A percentile compares a stretch with the other conserved stretches of the same genome.
Conservation (phyloP, 345 rosid genomes). For the Nephelium lappaceum region DNA sequence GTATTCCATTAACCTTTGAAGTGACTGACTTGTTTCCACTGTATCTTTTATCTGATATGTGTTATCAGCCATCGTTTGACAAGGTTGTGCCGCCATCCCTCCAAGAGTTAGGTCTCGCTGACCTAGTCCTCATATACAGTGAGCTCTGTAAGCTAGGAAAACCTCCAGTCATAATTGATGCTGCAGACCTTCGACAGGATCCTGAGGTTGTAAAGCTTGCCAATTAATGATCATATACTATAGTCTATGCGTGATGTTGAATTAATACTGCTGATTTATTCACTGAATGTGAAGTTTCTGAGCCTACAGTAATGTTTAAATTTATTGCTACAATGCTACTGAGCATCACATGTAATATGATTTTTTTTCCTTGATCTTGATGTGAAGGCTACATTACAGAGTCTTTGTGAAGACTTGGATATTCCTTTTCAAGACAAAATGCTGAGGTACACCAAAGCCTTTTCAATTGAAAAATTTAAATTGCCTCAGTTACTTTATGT, state of each 20-base stretch:
- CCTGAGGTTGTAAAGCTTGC: slow-evolving; percentile 62
- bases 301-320: neutral
- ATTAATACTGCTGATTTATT: neutral
- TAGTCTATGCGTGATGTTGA: neutral
- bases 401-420: slow-evolving; percentile 74
- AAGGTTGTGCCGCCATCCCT: slow-evolving; percentile 71
- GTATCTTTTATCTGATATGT: slow-evolving; percentile 24
- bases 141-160: slow-evolving; percentile 74
- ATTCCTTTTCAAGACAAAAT: slow-evolving; percentile 76
- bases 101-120: slow-evolving; percentile 74
- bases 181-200: slow-evolving; percentile 70
- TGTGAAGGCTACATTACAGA: slow-evolving; percentile 65
- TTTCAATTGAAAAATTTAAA: slow-evolving; percentile 3
- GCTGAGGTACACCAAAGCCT: slow-evolving; percentile 59
- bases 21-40: slow-evolving; percentile 3
- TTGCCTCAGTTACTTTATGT: neutral
- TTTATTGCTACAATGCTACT: neutral
- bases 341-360: neutral
- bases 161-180: slow-evolving; percentile 69
- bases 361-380: slow-evolving; percentile 9
- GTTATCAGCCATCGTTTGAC: slow-evolving; percentile 69
- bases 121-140: slow-evolving; percentile 63
- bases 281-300: neutral
- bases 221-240: neutral
- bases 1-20: slow-evolving; percentile 7